Percentiles rank a stretch among this genome's conserved stretches.
These are phyloP conservation scores for Penicillium sp. DNA, from an alignment of 2,329 filamentous ascomycete genomes.

Conservation along the genomic window DNA sequence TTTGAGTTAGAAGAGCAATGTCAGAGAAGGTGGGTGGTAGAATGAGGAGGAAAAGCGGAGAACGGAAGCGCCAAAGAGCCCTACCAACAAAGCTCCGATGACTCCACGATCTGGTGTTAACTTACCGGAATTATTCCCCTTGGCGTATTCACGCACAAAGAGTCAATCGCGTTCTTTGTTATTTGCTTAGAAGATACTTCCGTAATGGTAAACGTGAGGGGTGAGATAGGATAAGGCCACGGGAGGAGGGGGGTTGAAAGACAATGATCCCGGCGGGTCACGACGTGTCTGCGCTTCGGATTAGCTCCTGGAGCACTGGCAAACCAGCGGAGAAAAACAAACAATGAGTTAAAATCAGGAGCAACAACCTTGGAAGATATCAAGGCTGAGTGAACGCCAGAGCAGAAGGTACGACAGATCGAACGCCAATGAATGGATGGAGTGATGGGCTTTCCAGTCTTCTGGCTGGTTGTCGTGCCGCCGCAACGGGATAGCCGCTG, in stretches of 20 bases:
- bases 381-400: slow-evolving; percentile 17
- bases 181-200: slow-evolving; percentile 1
- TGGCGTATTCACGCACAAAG: slow-evolving; percentile 11
- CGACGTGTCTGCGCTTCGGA: slow-evolving; percentile 19
- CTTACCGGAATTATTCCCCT: slow-evolving; percentile 21
- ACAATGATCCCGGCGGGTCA: slow-evolving; percentile 25
- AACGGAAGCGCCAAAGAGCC: slow-evolving; percentile 26
- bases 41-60: slow-evolving; percentile 21
- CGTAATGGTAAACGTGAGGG: slow-evolving; percentile 16
- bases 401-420: slow-evolving; percentile 16
- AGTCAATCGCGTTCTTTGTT: slow-evolving; percentile 17
- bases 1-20: slow-evolving; percentile 4
- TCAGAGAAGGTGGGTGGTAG: slow-evolving; percentile 11
- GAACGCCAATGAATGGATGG: slow-evolving; percentile 28
- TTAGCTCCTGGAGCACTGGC: slow-evolving; percentile 12
- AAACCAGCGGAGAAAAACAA: slow-evolving; percentile 12
- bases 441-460: slow-evolving; percentile 36
- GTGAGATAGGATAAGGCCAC: slow-evolving; percentile 20
- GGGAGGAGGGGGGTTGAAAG: slow-evolving; percentile 26
- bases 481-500: slow-evolving; percentile 42
- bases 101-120: slow-evolving; percentile 19
- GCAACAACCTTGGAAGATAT: slow-evolving; percentile 7
- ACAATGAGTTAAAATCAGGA: slow-evolving; percentile 8
- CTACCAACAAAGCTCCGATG: slow-evolving; percentile 30
- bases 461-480: slow-evolving; percentile 42